A percentile compares a stretch with the other conserved stretches of the same genome.
Conservation (phyloP, 768 basidiomycete species). For the Nidula microcarpa region DNA sequence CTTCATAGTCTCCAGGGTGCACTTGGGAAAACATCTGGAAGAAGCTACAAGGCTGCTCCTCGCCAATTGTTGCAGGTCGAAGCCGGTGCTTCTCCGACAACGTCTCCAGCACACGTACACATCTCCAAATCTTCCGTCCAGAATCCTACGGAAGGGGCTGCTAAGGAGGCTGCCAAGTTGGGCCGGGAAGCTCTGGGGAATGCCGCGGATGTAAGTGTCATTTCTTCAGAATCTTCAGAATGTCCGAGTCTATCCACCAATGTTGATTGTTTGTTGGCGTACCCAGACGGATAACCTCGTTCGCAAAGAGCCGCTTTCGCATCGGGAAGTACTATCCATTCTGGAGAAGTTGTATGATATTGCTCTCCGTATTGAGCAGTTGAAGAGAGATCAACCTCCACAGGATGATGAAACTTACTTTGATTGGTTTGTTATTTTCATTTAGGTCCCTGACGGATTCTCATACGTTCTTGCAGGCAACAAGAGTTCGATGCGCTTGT, state of each 20-base stretch:
- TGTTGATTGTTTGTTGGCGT: background rate
- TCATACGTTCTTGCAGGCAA: constrained; percentile 38
- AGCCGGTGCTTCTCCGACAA: constrained; percentile 40
- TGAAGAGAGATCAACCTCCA: constrained; percentile 72
- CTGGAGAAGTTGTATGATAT: constrained; percentile 86
- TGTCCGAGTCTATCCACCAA: background rate
- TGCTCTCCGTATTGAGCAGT: constrained; percentile 81
- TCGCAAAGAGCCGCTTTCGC: constrained; percentile 70
- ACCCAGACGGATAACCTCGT: constrained; percentile 59
- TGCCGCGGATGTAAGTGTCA: constrained; percentile 45
- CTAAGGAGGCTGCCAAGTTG: constrained; percentile 71
- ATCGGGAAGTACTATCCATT: constrained; percentile 72
- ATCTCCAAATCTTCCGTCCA: constrained; percentile 49
- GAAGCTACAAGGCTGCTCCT: constrained; percentile 96
- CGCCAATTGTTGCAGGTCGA: constrained; percentile 93
- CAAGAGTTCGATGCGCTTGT: constrained; percentile 52
- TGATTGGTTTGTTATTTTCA: constrained; percentile 40
- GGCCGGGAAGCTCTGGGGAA: constrained; percentile 70
- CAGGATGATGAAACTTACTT: constrained; percentile 47
- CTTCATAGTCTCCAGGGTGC: constrained; percentile 85
- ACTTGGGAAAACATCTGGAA: constrained; percentile 88
- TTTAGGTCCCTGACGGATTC: background rate
- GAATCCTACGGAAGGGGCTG: constrained; percentile 48
- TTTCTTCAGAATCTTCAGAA: background rate
- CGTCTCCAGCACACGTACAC: constrained; percentile 43